A percentile compares a stretch with the other conserved stretches of the same genome.
phyloP scores from a whole-genome alignment of 768 basidiomycete species.

The Tylopilus sp. region DNA sequence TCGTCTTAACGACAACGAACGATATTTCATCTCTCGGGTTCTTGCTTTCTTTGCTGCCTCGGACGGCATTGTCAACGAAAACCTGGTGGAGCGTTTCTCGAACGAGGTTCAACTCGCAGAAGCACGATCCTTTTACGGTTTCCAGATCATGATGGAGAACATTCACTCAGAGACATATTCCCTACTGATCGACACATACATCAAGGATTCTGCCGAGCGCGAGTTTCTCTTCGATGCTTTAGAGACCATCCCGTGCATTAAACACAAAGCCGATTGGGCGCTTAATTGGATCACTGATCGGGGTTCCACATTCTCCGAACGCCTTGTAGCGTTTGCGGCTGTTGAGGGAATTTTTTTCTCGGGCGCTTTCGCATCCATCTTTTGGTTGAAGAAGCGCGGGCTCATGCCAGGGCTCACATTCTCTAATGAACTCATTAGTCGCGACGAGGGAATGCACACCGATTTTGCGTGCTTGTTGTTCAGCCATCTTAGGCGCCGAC shows the following conservation, averaged over 20 bases:
- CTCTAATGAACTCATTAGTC: slow-evolving; percentile 92
- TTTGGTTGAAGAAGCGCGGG: slow-evolving; percentile 97
- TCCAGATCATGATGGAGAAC: slow-evolving; percentile 99
- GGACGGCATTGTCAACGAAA: slow-evolving; percentile 94
- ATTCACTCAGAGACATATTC: slow-evolving; percentile 96
- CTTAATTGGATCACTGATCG: slow-evolving; percentile 85
- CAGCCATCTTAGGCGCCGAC: slow-evolving; percentile 69
- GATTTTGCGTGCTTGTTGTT: too few species aligned
- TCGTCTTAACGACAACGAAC: slow-evolving; percentile 74
- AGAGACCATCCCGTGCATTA: slow-evolving; percentile 88
- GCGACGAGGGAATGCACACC: slow-evolving; percentile 95
- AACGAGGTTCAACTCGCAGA: slow-evolving; percentile 88
- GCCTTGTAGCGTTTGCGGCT: slow-evolving; percentile 92
- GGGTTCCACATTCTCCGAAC: slow-evolving; percentile 76
- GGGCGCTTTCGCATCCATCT: slow-evolving; percentile 87
- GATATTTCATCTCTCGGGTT: slow-evolving; percentile 84
- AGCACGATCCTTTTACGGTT: slow-evolving; percentile 93
- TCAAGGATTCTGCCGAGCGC: slow-evolving; percentile 72
- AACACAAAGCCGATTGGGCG: slow-evolving; percentile 92
- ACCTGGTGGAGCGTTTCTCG: slow-evolving; percentile 89
- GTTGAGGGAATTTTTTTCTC: slow-evolving; percentile 98
- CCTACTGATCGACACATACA: slow-evolving; percentile 89
- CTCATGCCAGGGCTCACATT: slow-evolving; percentile 94
- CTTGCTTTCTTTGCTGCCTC: slow-evolving; percentile 95
- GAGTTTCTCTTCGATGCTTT: slow-evolving; percentile 85